Conservation (phyloP, 345 rosid genomes). For the Lepidium sativum region DNA sequence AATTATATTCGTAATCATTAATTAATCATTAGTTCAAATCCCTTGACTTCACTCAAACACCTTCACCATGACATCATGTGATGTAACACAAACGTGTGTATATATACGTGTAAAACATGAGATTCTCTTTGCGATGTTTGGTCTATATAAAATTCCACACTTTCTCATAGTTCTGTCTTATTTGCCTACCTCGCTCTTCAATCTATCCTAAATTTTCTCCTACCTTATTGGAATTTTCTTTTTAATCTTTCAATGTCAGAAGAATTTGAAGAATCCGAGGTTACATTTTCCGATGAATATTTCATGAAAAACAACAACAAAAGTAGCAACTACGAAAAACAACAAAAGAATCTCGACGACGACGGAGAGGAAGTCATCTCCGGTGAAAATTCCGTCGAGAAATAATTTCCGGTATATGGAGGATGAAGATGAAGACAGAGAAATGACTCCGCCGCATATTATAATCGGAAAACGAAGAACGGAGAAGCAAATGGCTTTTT, state of each 20-base stretch:
- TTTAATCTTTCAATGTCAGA: constrained; percentile 32
- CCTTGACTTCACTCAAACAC: constrained; percentile 49
- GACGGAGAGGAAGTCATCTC: constrained; percentile 17
- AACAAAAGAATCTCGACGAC: constrained; percentile 3
- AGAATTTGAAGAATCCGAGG: constrained; percentile 53
- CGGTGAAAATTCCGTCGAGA: constrained; percentile 31
- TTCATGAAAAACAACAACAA: not conserved
- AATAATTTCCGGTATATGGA: constrained; percentile 15
- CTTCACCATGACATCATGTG: constrained; percentile 35
- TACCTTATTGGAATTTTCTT: constrained; percentile 4
- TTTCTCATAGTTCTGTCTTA: constrained; percentile 4
- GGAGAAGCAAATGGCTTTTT: constrained; percentile 64
- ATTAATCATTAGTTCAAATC: constrained; percentile 16
- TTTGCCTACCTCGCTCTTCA: not conserved
- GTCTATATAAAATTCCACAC: constrained; percentile 16
- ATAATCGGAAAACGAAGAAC: constrained; percentile 40
- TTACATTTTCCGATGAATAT: constrained; percentile 32
- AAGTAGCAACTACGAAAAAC: not conserved
- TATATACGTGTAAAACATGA: constrained; percentile 18
- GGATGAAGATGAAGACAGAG: constrained; percentile 18
- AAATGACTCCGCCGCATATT: constrained; percentile 52
- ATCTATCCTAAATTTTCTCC: constrained; percentile 10
- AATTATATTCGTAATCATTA: constrained; percentile 13
- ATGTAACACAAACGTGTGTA: constrained; percentile 20
- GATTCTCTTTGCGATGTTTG: constrained; percentile 25